Conservation (phyloP, 306 rosid genomes). For the Gastrolobium bilobum region DNA sequence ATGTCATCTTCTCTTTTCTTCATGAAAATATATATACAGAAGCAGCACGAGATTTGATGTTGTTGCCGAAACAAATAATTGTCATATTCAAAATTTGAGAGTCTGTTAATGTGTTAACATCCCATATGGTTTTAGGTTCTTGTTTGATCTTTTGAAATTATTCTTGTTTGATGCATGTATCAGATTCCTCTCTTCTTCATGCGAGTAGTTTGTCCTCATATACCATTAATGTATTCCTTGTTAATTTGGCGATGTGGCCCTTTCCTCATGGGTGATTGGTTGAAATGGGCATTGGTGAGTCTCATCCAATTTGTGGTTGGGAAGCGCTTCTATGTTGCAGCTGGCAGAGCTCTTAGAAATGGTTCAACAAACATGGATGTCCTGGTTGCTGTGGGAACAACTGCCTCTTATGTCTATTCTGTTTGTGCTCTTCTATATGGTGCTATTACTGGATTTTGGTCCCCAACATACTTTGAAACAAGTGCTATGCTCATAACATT, state of each 20-base stretch:
- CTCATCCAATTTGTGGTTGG: slow-evolving; percentile 91
- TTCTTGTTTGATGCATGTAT: slow-evolving; percentile 48
- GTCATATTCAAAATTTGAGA: slow-evolving; percentile 14
- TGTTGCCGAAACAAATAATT: slow-evolving; percentile 25
- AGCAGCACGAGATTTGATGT: slow-evolving; percentile 29
- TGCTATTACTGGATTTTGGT: slow-evolving; percentile 95
- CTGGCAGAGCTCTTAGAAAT: slow-evolving; percentile 94
- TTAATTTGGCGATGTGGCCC: slow-evolving; percentile 92
- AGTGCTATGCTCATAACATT: slow-evolving; percentile 99
- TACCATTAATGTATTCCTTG: slow-evolving; percentile 79
- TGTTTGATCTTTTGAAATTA: slow-evolving; percentile 37
- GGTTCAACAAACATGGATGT: slow-evolving; percentile 99
- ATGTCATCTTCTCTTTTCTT: not conserved
- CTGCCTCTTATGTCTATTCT: slow-evolving; percentile 95
- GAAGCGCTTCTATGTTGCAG: slow-evolving; percentile 94
- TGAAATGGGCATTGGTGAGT: slow-evolving; percentile 95
- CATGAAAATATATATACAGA: slow-evolving; percentile 6
- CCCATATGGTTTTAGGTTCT: slow-evolving; percentile 25
- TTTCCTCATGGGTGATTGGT: slow-evolving; percentile 90
- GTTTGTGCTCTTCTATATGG: slow-evolving; percentile 96
- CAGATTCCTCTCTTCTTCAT: slow-evolving; percentile 89
- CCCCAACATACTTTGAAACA: slow-evolving; percentile 96
- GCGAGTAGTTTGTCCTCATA: slow-evolving; percentile 90
- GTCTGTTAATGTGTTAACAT: slow-evolving; percentile 17
- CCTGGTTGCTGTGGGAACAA: slow-evolving; percentile 96